Base-by-base conservation (phyloP, 192 early-diverging fungal species). In the Rhizophagus prolifer region DNA sequence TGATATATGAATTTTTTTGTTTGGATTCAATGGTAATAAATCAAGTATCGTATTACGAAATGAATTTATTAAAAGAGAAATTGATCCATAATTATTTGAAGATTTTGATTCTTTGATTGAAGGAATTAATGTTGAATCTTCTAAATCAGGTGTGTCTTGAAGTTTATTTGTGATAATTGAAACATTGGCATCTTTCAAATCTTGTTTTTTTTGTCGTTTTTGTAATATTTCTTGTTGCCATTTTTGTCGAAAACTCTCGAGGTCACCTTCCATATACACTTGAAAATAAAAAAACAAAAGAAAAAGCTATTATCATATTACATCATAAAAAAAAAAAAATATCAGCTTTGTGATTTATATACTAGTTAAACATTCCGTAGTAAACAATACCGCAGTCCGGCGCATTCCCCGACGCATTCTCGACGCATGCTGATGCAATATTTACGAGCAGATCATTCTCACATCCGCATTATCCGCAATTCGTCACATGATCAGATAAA, bases 1-100 rank as follows among this genome's bases (percentile, higher is more conserved):
- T 41, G 79, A 61, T 28, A 84, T 84, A 9, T 58, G 62, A 13
- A 84, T 65, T 13, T 62, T 76, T 36, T 79, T 80, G 62, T 65
- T 74, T 50, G 79, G 72, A 6, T 80, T 31, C 5, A 44, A 46
- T 28, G 81, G 75, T 44, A 69, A 59, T 61, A 81, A 84, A 12
- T 68, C 23, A 36, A 79, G 26, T 23, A 12, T 21, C 63, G 46
- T 47, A 7, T 62, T 28, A 21, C 58, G 30, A 59, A 82, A 78
- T 31, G 70, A 72, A 54, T 72, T 30, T 21, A 72, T 67, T 34
- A 67, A 67, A 34, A 63, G 6, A 3, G 28, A 4, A 30, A 63
- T 63, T 19, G 61, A 13, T 25, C 19, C 62, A 63, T 63, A 8
- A 28, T 63, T 63, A 0, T 63, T 25, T 63, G 23, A 50, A 50